phyloP scores from a whole-genome alignment of 1,139 yeast genomes.

The Kodamaea sp. region DNA sequence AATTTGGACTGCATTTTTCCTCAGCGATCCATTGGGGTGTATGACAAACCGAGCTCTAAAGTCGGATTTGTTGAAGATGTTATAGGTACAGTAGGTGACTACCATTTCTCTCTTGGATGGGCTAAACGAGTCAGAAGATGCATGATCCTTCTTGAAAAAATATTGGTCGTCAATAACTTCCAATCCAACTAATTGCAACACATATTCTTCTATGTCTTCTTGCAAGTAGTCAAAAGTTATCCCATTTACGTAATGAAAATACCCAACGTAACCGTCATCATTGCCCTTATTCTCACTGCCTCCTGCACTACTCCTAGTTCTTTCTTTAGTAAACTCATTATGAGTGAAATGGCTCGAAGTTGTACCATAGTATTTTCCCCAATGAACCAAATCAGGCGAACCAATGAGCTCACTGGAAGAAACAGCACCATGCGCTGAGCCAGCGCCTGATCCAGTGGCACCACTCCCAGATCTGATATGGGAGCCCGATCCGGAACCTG shows the following conservation, averaged over 20 bases:
- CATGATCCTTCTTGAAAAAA: conserved; percentile 14
- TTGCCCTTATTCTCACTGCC: conserved; percentile 3
- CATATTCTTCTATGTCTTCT: conserved; percentile 31
- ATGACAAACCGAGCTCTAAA: conserved; percentile 40
- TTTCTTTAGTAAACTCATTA: conserved; percentile 28
- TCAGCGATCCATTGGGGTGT: conserved; percentile 21
- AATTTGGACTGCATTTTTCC: conserved; percentile 23
- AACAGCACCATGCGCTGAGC: conserved; percentile 1
- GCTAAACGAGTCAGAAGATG: conserved; percentile 7
- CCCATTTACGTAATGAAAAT: conserved; percentile 43
- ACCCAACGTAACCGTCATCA: conserved; percentile 46
- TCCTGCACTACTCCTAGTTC: conserved; percentile 8
- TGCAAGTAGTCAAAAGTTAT: conserved; percentile 24
- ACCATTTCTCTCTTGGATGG: conserved; percentile 34
- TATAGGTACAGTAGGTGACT: conserved; percentile 52
- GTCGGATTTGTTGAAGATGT: conserved; percentile 50
- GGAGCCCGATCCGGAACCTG: background rate
- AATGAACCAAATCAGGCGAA: conserved; percentile 43
- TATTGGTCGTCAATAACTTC: conserved; percentile 19
- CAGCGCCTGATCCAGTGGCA: background rate
- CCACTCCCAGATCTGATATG: background rate
- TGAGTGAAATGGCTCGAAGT: conserved; percentile 29
- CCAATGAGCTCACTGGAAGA: conserved; percentile 20
- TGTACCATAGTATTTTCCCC: conserved; percentile 39
- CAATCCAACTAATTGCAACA: conserved; percentile 31